Evolutionary conservation across 1,284 basidiomycete species (phyloP), one percentile per base, ranked within the genome.

Genomic region (Coniferiporia sulphurascens): DNA sequence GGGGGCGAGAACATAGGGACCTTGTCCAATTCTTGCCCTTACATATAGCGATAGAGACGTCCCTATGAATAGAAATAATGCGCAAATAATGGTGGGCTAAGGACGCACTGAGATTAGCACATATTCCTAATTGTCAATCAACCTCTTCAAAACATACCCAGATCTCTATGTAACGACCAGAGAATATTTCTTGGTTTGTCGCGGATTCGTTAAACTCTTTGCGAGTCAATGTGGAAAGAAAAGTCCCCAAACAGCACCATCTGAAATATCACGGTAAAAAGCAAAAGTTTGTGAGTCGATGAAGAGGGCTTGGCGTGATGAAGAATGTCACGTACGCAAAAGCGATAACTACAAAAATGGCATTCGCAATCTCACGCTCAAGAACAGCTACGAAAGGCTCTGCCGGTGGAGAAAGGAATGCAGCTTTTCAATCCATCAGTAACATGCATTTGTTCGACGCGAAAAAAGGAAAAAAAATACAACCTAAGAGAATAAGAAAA

Each of bases 371-470:
- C 65, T 91, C 89, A 5, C 87, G 82, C 66, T 92, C 89, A 19
- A 90, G 67, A 1, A 88, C 83, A 2, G 79, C 76, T 10, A 87
- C 74, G 61, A 91, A 85, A 0, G 88, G 86, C 52, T 86, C 85
- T 45, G 70, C 75, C 0, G 89, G 87, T 0, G 89, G 86, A 12
- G 85, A 85, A 9, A 92, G 68, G 64, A 89, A 82, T 0, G 83
- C 75, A 1, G 80, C 87, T 88, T 13, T 21, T 12, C 36, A 41
- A 36, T 32, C 3, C 15, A 32, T 22, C 13, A 21, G 9, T 8
- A 19, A n/a, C n/a, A 13, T 35, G 27, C 21, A 8, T 4, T 51
- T 45, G 36, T 32, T 27, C 8, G 35, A 45, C 7, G 9, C 15
- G 38, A 8, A 41, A n/a, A n/a, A n/a, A n/a, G n/a, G n/a, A n/a